Evolutionary conservation across 257 asterid species (phyloP).

Genomic region (Solanum pennellii): DNA sequence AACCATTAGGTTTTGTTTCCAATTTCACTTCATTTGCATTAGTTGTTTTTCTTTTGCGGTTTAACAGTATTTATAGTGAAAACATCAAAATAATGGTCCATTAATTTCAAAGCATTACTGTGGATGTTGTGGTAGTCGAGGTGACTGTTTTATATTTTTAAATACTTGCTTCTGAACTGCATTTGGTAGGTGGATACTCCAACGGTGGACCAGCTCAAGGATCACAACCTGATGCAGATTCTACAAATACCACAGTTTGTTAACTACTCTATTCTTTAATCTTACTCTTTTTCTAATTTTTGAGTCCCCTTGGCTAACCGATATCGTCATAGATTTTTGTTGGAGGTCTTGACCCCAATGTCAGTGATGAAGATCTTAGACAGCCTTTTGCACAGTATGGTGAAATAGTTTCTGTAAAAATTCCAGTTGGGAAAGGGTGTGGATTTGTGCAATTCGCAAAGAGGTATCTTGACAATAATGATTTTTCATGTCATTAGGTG

Average conservation of each 20-base stretch:
- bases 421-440: slow-evolving; percentile 87
- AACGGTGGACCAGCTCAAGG: slow-evolving; percentile 63
- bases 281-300: background rate
- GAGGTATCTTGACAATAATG: slow-evolving; percentile 30
- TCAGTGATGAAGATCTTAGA: slow-evolving; percentile 75
- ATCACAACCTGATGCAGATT: slow-evolving; percentile 71
- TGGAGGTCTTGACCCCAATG: slow-evolving; percentile 88
- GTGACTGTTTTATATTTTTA: background rate
- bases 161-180: slow-evolving; percentile 5
- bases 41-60: background rate
- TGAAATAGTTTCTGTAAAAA: slow-evolving; percentile 74
- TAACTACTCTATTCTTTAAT: slow-evolving; percentile 16
- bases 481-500: background rate
- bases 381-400: slow-evolving; percentile 78
- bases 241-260: slow-evolving; percentile 79
- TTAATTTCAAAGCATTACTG: background rate
- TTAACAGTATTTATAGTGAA: background rate
- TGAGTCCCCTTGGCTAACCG: slow-evolving; percentile 13
- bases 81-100: background rate
- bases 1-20: background rate
- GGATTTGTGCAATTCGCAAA: slow-evolving; percentile 87
- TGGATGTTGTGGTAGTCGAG: background rate
- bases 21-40: background rate
- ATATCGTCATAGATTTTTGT: slow-evolving; percentile 59
- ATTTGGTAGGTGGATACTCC: slow-evolving; percentile 53